Percentiles rank a stretch among this genome's conserved stretches.
phyloP scores from a whole-genome alignment of 768 basidiomycete genomes.

The Panaeolus cyanescens region DNA sequence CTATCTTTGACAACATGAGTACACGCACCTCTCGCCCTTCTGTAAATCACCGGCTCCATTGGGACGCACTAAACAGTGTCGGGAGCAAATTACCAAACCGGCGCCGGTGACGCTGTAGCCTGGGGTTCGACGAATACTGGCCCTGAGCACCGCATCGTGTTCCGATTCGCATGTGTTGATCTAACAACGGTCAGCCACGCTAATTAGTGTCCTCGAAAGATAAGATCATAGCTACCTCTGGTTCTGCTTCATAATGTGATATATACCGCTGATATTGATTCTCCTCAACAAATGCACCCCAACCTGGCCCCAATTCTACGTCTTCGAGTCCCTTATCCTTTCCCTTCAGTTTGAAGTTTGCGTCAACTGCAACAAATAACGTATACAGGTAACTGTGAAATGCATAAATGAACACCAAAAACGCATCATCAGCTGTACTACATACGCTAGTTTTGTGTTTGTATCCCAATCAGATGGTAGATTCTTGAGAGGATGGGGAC shows the following conservation, averaged over 20 bases:
- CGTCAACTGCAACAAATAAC: too few relatives aligned
- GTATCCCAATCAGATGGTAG: too few relatives aligned
- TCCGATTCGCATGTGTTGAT: conserved; percentile 15
- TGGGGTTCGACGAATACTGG: neutral
- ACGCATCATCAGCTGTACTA: too few relatives aligned
- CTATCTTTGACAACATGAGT: neutral
- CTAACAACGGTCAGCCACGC: neutral
- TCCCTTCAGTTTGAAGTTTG: too few relatives aligned
- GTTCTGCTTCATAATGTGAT: conserved; percentile 1
- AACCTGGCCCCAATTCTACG: conserved; percentile 6
- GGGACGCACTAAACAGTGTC: conserved; percentile 15
- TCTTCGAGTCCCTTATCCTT: too few relatives aligned
- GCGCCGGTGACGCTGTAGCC: conserved; percentile 13
- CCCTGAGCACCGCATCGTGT: conserved; percentile 13
- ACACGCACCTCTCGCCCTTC: conserved; percentile 19
- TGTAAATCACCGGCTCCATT: conserved; percentile 22
- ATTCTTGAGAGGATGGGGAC: too few relatives aligned
- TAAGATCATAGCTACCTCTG: conserved; percentile 6
- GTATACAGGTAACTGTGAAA: too few relatives aligned
- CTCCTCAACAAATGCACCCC: neutral
- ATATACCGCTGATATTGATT: neutral
- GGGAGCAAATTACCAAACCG: conserved; percentile 13
- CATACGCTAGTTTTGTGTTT: too few relatives aligned
- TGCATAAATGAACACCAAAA: too few relatives aligned
- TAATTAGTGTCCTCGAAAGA: neutral